These are phyloP conservation scores for Obelidium mucronatum DNA, from an alignment of 192 early-diverging fungal genomes.

Conservation along the genomic window DNA sequence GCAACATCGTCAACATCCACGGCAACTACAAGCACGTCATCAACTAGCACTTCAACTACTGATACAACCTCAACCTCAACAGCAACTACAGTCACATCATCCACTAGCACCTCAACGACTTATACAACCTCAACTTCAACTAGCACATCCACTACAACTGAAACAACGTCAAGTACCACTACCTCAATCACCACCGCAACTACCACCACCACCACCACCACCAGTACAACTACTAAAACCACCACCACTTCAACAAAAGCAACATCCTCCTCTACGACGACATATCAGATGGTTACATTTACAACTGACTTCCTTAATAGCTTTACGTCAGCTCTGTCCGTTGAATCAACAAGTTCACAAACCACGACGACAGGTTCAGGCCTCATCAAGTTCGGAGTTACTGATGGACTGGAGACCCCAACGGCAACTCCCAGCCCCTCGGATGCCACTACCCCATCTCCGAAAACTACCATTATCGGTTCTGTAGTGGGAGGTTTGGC, in stretches of 20 bases:
- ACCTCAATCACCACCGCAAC: constrained; percentile 25
- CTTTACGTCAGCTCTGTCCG: background rate
- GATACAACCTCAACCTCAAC: constrained; percentile 65
- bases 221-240: background rate
- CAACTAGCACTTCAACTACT: constrained; percentile 80
- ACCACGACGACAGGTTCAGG: background rate
- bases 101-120: constrained; percentile 45
- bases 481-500: constrained; percentile 4
- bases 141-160: constrained; percentile 3
- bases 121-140: background rate
- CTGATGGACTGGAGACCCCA: background rate
- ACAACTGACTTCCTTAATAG: background rate
- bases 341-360: background rate
- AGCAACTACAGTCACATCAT: constrained; percentile 85
- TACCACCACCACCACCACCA: background rate
- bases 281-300: background rate
- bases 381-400: background rate
- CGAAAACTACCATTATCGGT: background rate
- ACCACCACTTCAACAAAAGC: background rate
- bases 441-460: background rate
- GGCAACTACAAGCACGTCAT: constrained; percentile 68
- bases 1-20: too few relatives aligned
- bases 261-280: background rate
- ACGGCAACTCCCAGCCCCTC: background rate
- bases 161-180: constrained; percentile 66